phyloP scores from a whole-genome alignment of 805 yeast genomes.

The Tetrapisispora phaffii region DNA sequence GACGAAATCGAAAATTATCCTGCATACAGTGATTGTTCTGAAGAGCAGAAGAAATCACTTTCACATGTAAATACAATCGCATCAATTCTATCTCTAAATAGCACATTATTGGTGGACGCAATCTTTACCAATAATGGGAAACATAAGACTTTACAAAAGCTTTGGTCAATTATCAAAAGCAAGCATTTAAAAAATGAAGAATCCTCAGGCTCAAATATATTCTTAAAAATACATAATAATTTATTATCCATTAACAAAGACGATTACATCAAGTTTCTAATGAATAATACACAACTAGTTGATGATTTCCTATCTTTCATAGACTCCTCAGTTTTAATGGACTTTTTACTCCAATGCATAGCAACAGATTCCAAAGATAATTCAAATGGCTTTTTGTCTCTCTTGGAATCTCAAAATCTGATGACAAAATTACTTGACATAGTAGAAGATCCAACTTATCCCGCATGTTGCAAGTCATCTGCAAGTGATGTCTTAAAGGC shows the following conservation, averaged over 20 bases:
- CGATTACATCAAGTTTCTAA: neutral
- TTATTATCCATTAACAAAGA: constrained; percentile 63
- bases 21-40: neutral
- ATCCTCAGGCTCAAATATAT: constrained; percentile 65
- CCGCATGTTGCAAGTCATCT: constrained; percentile 67
- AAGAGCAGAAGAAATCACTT: neutral
- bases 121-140: constrained; percentile 61
- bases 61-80: constrained; percentile 30
- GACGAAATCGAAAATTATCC: constrained; percentile 5
- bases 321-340: constrained; percentile 85
- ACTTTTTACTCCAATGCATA: constrained; percentile 72
- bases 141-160: constrained; percentile 35
- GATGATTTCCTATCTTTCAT: constrained; percentile 61
- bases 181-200: constrained; percentile 45
- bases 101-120: constrained; percentile 84
- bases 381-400: constrained; percentile 76
- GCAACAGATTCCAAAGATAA: constrained; percentile 83
- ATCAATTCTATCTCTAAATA: constrained; percentile 80
- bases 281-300: constrained; percentile 14
- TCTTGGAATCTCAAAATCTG: constrained; percentile 58
- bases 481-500: constrained; percentile 91
- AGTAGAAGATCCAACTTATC: constrained; percentile 44
- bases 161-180: constrained; percentile 69
- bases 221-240: constrained; percentile 80
- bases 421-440: constrained; percentile 60